These are phyloP conservation scores for Fusarium poae DNA, from an alignment of 2,329 filamentous ascomycete genomes.

Conservation along the genomic window DNA sequence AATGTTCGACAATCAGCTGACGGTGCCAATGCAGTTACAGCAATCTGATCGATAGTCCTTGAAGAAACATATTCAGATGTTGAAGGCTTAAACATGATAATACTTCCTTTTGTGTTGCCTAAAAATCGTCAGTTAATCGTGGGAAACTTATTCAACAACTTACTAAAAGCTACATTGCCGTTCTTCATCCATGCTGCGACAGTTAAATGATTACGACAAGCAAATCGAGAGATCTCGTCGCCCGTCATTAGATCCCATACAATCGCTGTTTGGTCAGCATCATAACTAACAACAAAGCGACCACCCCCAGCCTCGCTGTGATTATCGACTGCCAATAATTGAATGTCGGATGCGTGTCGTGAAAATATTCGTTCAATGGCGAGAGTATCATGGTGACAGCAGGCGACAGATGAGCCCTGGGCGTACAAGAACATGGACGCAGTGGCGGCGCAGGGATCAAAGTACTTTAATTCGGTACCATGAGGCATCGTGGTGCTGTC, in stretches of 20 bases:
- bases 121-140: neutral
- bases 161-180: conserved; percentile 96
- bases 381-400: conserved; percentile 91
- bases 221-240: conserved; percentile 90
- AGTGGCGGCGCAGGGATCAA: conserved; percentile 91
- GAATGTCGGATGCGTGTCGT: conserved; percentile 84
- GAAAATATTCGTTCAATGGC: conserved; percentile 91
- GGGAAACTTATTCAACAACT: conserved; percentile 51
- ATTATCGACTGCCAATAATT: conserved; percentile 89
- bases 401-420: conserved; percentile 83
- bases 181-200: conserved; percentile 96
- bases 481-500: conserved; percentile 66
- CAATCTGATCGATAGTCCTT: conserved; percentile 90
- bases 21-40: conserved; percentile 93
- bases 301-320: conserved; percentile 88
- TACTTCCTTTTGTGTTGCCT: conserved; percentile 94
- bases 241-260: conserved; percentile 97
- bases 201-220: conserved; percentile 87
- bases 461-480: conserved; percentile 66
- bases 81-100: conserved; percentile 95
- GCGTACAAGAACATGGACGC: conserved; percentile 91
- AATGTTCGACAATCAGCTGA: conserved; percentile 92
- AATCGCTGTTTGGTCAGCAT: conserved; percentile 89
- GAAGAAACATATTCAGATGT: conserved; percentile 93
- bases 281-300: conserved; percentile 91